Base-by-base conservation (phyloP, 495 filamentous ascomycete genomes). In the Immersiella caudata region DNA sequence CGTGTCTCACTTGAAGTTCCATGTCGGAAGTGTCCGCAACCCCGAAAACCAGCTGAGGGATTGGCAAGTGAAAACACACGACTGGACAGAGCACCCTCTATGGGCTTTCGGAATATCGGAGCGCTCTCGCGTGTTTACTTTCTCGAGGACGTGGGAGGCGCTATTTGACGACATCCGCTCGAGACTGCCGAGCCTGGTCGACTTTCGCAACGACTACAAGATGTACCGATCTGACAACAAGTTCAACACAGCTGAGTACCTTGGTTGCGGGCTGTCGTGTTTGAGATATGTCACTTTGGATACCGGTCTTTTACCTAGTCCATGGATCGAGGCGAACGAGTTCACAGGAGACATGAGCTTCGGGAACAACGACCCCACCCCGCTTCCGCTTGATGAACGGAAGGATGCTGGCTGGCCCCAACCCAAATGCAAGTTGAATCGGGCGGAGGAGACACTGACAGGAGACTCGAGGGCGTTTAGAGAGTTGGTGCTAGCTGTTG, bases 61-160 rank as follows among this genome's bases (percentile, higher is more conserved):
- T 2, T 55, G 52, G 52, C 2, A 2, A 2, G 24, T 55, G 9
- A 2, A 14, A 14, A 55, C 52, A 22, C 52, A 55, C n/a, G 52
- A 55, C 20, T 55, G 52, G 52, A 26, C 9, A n/a, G 21, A 26
- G 7, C 52, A 55, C 22, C 52, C 52, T 12, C 21, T 6, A 1
- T 22, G 52, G 52, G 20, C 52, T 4, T 55, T 55, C 22, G 52
- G 52, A 7, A 22, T 55, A 4, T n/a, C 9, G 9, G 52, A 55
- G 20, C 2, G 21, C 7, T 2, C 9, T 11, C 26, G 40, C 16
- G 25, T 9, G 5, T 62, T 62, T n/a, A 49, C 11, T 25, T 62
- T 62, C 24, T 62, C 36, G 7, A 24, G 60, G 14, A 25, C n/a
- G 7, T 62, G 60, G 60, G 60, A 62, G 25, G 27, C 60, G n/a